Evolutionary conservation across 2,329 filamentous ascomycete genomes (phyloP), one percentile per base, ranked within the genome.

Genomic region (Ophiocordyceps unilateralis): DNA sequence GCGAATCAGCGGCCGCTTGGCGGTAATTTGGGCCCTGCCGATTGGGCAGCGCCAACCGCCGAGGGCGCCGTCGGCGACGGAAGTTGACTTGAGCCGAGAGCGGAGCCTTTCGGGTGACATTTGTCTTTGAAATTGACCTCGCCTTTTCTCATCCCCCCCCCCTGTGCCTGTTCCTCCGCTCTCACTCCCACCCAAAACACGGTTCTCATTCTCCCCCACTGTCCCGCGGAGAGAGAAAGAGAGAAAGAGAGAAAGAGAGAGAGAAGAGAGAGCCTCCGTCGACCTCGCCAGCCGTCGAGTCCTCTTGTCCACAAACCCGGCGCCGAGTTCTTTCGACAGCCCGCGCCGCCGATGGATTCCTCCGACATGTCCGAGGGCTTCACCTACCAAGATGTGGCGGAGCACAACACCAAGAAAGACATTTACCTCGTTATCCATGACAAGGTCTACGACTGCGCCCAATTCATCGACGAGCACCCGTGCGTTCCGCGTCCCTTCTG

Each of bases 401-500:
- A 78, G 66, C 86, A 93, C 75, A 84, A 81, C 69, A 79, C 75
- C 66, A 95, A 95, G 79, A 94, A 87, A 74, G 87, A 96, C 63
- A 70, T 94, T 50, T 94, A 74, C 69, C 62, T 95, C 57, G 81
- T 95, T 50, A 78, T 98, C 56, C 85, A 96, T 69, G 88, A 94
- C 66, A 94, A 94, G 72, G 80, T 98, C 69, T 98, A 96, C 76
- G 77, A 96, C 64, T 66, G 72, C 60, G 75, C 78, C 57, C 82
- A 80, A 65, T 98, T 98, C 66, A 72, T 96, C 53, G 89, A 96
- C 61, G 91, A 98, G 78, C 91, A 98, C 65, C 91, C 91, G 76
- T 81, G 70, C 67, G 76, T 74, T n/a, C n/a, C n/a, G n/a, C n/a
- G n/a, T n/a, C n/a, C n/a, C n/a, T n/a, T n/a, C n/a, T n/a, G n/a